Base-by-base conservation (phyloP, 495 filamentous ascomycete genomes). In the Hypoxylon subgilvum region DNA sequence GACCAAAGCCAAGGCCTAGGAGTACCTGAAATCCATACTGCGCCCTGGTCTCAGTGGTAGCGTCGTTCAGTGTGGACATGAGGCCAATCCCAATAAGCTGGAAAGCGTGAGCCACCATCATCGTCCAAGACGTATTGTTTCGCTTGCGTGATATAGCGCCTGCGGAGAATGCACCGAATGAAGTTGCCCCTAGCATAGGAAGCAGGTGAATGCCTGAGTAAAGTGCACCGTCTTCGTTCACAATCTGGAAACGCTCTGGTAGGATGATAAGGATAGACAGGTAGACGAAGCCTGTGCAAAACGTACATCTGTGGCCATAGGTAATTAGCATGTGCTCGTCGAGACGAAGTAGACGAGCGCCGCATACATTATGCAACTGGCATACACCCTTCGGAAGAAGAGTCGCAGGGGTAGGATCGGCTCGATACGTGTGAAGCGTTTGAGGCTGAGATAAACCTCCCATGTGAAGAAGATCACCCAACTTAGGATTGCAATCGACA, bases 181-280 rank as follows among this genome's bases (percentile, higher is more conserved):
- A 80, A 25, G 64, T 81, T 36, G 66, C 69, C 16, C 71, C 79
- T 3, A 85, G 69, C 67, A 84, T 76, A 1, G 83, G 83, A 3
- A 87, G 73, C 21, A 90, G 69, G 23, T 84, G 74, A 12, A 86
- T 66, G 12, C 85, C 87, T 0, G 86, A 80, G 14, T 58, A 54
- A 44, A 81, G 67, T 3, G 81, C 66, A 48, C 56, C 76, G 61
- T 78, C 76, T 4, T 66, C 71, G 41, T 83, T 76, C 12, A 86
- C 77, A 19, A 85, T 72, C 50, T 87, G 83, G 25, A 86, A 82
- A 36, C 82, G 78, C 51, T 86, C 78, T 3, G 86, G 84, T 6
- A 88, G 72, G 40, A 82, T 78, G 30, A 87, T 77, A 3, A 86
- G 71, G 43, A 80, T 73, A 4, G 79, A 66, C 25, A 85, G 79